Conservation (phyloP, 140 eudicot genomes). For the Bidens hawaiensis region DNA sequence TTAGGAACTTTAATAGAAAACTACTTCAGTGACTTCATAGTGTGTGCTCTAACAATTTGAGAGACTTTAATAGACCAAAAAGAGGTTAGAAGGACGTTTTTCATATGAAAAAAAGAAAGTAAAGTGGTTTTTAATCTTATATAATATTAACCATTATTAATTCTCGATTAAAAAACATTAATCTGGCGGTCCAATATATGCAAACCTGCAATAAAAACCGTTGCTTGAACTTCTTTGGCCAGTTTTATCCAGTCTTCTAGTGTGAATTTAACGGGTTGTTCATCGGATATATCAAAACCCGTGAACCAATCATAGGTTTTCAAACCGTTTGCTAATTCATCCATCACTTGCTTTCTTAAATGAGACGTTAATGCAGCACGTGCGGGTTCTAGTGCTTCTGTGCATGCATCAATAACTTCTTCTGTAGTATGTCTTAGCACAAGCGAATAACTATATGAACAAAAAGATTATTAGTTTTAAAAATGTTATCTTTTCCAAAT, state of each 20-base stretch:
- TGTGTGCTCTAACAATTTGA: too few species aligned
- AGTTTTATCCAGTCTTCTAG: conserved; percentile 67
- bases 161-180: background rate
- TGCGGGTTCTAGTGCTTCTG: conserved; percentile 75
- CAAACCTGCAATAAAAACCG: conserved; percentile 90
- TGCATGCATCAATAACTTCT: conserved; percentile 93
- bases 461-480: background rate
- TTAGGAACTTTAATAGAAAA: too few species aligned
- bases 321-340: conserved; percentile 57
- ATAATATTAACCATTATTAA: too few species aligned
- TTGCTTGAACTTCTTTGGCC: conserved; percentile 76
- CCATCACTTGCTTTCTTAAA: conserved; percentile 70
- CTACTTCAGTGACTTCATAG: too few species aligned
- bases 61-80: too few species aligned
- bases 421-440: conserved; percentile 94
- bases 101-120: too few species aligned
- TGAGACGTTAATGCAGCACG: conserved; percentile 70
- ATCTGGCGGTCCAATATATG: background rate
- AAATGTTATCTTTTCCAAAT: background rate
- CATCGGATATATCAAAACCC: conserved; percentile 85
- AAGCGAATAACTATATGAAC: conserved; percentile 64
- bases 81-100: too few species aligned
- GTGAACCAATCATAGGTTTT: conserved; percentile 59
- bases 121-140: too few species aligned
- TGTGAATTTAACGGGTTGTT: conserved; percentile 51